Evolutionary conservation across 1,284 basidiomycete species (phyloP).

Genomic region (Exsudoporus floridanus): DNA sequence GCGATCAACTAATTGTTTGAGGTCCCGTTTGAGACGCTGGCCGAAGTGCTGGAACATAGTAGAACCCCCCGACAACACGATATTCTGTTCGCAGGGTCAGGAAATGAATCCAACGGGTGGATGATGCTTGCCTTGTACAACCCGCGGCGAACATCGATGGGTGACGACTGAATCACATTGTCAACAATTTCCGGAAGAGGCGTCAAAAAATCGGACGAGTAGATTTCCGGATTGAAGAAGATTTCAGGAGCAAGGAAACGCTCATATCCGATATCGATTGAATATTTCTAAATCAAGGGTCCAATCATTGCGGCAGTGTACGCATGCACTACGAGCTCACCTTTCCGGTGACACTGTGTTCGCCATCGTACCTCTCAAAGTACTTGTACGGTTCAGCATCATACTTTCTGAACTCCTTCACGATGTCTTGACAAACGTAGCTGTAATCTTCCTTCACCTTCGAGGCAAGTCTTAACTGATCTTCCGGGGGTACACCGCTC

Average conservation of each 20-base stretch:
- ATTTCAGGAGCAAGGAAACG: constrained; percentile 99
- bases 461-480: constrained; percentile 88
- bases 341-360: constrained; percentile 89
- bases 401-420: constrained; percentile 98
- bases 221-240: constrained; percentile 99
- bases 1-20: constrained; percentile 92
- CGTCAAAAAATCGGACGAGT: constrained; percentile 96
- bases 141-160: constrained; percentile 92
- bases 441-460: constrained; percentile 99
- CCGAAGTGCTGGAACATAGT: constrained; percentile 99
- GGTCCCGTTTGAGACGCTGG: constrained; percentile 90
- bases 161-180: constrained; percentile 92
- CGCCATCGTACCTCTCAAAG: constrained; percentile 93
- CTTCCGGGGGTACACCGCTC: constrained; percentile 90
- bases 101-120: background rate
- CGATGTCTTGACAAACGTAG: constrained; percentile 99
- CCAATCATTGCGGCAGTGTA: background rate
- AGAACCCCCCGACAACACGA: constrained; percentile 91
- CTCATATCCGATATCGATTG: constrained; percentile 95
- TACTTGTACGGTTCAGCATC: constrained; percentile 96
- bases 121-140: constrained; percentile 76
- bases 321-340: constrained; percentile 44
- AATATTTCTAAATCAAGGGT: constrained; percentile 65
- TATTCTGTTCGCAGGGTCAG: constrained; percentile 58
- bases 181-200: constrained; percentile 97